phyloP scores from a whole-genome alignment of 1,284 basidiomycete species.

The Grifola frondosa region DNA sequence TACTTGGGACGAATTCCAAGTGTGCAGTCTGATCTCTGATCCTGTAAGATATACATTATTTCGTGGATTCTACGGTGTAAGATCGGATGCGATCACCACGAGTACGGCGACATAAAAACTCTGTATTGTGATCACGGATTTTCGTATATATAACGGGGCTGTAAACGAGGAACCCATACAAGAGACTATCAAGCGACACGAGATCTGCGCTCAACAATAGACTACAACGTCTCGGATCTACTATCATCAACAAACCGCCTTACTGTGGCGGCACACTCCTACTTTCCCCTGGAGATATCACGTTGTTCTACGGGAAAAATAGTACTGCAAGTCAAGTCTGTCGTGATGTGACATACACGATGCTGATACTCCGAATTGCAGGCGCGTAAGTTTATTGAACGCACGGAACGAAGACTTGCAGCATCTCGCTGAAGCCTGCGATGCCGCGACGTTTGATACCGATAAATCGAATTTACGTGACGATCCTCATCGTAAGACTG shows the following conservation, averaged over 20 bases:
- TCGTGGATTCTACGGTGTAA: too few species aligned
- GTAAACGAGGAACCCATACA: too few species aligned
- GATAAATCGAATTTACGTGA: slow-evolving; percentile 21
- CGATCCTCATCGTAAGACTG: slow-evolving; percentile 26
- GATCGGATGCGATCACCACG: background rate
- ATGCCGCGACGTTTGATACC: slow-evolving; percentile 21
- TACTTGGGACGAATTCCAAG: background rate
- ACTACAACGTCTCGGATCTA: background rate
- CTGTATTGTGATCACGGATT: background rate
- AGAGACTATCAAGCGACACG: too few species aligned
- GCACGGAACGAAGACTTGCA: slow-evolving; percentile 2
- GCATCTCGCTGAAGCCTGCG: slow-evolving; percentile 18
- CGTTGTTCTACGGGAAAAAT: background rate
- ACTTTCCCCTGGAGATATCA: background rate
- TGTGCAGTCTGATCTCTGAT: background rate
- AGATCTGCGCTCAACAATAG: background rate
- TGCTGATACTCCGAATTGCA: slow-evolving; percentile 7
- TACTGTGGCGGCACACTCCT: slow-evolving; percentile 2
- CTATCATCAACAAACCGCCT: background rate
- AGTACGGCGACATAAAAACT: background rate
- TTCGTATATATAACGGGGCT: background rate
- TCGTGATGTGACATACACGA: too few species aligned
- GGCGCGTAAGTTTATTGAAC: slow-evolving; percentile 8
- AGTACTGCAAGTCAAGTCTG: too few species aligned
- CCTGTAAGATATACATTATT: too few species aligned